Base-by-base conservation (phyloP, 208 protist genomes). In the Crithidia sp. region DNA sequence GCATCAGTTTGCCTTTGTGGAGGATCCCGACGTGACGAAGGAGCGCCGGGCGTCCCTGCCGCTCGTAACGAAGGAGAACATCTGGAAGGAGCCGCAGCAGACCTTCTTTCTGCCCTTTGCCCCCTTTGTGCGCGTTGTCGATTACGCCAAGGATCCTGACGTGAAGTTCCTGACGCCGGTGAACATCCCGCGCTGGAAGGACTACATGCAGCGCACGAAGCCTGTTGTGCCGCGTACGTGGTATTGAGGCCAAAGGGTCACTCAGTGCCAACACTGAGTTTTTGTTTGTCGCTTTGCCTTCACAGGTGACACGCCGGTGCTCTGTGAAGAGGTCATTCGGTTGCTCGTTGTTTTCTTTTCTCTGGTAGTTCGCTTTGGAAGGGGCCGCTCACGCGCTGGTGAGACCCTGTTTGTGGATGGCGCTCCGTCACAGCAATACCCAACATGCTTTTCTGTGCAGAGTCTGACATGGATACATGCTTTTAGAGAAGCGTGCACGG, bases 161-260 rank as follows among this genome's bases (percentile, higher is more conserved):
- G 67, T 86, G 10, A 95, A 95, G 84, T 94, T 95, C 66, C 63
- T 97, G 49, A 90, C 86, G 65, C 90, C 92, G 36, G 81, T 95
- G 6, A 97, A 94, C 79, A 70, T 97, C 28, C 92, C 92, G 2
- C 84, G 90, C 16, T 97, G 92, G 90, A 97, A 97, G 82, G 92
- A 97, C 68, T 97, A 95, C 81, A 97, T 97, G 92, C 88, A 93
- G 68, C 90, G 92, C 53, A 92, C 89, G 28, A 97, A 95, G 77
- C 92, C 92, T 5, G 84, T 95, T 0, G 78, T 97, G 37, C 92
- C 92, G 7, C 82, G 92, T 19, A 97, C 92, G 5, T 97, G 92
- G 92, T 97, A 97, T 55, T 96, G 17, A 43, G 2, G 5, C 7
- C 19, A 40, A 12, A 52, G 5, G 40, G 13, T 9, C 3, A 37